Conservation (phyloP, 73 alveolate species). For the Halteria grandinella region DNA sequence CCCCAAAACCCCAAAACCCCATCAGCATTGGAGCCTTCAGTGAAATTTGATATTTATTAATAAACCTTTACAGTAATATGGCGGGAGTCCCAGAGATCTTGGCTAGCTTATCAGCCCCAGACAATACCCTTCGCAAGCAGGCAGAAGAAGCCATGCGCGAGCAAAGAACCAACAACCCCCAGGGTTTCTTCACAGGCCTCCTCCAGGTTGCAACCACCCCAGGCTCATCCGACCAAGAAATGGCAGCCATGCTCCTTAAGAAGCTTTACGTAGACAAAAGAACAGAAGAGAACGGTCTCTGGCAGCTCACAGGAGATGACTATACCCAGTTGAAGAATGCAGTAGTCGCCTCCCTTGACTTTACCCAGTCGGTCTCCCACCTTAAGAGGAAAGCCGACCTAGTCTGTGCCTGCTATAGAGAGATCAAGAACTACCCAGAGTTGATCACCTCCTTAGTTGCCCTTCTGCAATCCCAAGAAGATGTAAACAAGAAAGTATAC, state of each 20-base stretch:
- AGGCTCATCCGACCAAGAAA: neutral
- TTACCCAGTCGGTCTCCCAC: neutral
- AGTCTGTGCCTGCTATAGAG: conserved; percentile 30
- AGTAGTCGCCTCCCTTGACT: neutral
- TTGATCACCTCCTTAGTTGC: conserved; percentile 3
- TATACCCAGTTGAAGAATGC: neutral
- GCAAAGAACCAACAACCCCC: conserved; percentile 8
- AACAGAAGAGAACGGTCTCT: neutral
- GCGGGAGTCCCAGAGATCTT: too few relatives aligned
- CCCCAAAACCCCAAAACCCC: too few relatives aligned
- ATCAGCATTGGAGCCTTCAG: too few relatives aligned
- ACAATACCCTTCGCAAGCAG: conserved; percentile 11
- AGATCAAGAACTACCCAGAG: conserved; percentile 36
- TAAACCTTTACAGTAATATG: too few relatives aligned
- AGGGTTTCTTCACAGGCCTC: conserved; percentile 3
- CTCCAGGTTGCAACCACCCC: neutral
- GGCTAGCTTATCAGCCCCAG: neutral
- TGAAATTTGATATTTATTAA: too few relatives aligned
- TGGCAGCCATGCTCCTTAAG: conserved; percentile 55
- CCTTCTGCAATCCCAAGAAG: neutral
- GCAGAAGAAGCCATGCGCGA: neutral
- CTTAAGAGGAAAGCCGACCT: conserved; percentile 28
- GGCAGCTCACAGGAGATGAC: conserved; percentile 5
- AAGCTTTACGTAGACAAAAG: conserved; percentile 50
- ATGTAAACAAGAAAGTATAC: conserved; percentile 5